Evolutionary conservation across 495 filamentous ascomycete species (phyloP), one percentile per base, ranked within the genome.

Genomic region (Tuber aestivum): DNA sequence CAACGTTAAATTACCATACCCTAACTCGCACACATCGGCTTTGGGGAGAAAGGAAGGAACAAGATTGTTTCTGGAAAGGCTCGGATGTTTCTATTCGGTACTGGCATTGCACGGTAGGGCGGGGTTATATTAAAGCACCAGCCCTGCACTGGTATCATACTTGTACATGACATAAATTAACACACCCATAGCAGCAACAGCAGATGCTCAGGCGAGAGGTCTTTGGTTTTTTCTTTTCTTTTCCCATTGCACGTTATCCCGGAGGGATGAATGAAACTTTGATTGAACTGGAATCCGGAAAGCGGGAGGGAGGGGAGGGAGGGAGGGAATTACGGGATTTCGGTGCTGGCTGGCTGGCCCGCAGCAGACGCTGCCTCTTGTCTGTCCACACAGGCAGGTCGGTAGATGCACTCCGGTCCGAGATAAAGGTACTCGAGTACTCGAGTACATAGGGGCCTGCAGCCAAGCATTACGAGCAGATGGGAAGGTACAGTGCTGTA

Each of bases 271-370:
- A 27, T 10, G 56, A 61, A 32, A 61, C n/a, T 16, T 61, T 61
- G 27, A 61, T 61, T 61, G 27, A 61, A 61, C 78, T 78, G 72
- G 76, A 79, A 70, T 79, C 70, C 69, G 76, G 78, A 78, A 79
- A 72, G 71, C 77, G 76, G 75, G 75, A 79, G 75, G 48, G 48
- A 50, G 12, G 50, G n/a, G 16, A 32, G 56, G 45, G 16, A 32
- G 56, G 45, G 45, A 48, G 45, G 56, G n/a, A 32, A 32, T 79
- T 79, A 78, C 76, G 69, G 77, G 72, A 78, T 69, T 75, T 75
- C 71, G 72, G 68, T 72, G 50, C 44, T 71, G 69, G 37, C 61
- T 72, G 74, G 78, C 68, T 73, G 75, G 41, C 45, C 77, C 32
- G 56, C n/a, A 50, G 56, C 56, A 32, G n/a, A 3, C 0, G 56